phyloP scores from a whole-genome alignment of 2,329 filamentous ascomycete species.

The Hypoxylon sp. region DNA sequence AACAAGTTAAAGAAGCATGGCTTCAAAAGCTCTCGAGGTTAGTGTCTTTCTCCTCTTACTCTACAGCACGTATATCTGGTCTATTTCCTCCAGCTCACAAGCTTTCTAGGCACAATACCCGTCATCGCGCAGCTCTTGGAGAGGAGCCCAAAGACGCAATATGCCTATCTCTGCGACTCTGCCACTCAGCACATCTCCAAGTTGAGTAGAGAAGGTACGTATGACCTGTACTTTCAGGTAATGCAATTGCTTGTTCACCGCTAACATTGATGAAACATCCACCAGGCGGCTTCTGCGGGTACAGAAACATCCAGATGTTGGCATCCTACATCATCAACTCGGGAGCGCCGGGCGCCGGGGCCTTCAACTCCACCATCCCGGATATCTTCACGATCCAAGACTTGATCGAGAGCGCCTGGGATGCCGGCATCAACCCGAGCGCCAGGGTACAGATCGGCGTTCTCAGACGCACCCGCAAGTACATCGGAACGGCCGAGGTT shows the following conservation, averaged over 20 bases:
- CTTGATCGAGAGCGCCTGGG: slow-evolving; percentile 89
- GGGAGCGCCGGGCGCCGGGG: slow-evolving; percentile 68
- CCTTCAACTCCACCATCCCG: slow-evolving; percentile 75
- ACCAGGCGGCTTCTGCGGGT: slow-evolving; percentile 90
- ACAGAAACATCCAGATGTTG: slow-evolving; percentile 95
- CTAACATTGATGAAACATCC: background rate
- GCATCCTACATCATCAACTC: slow-evolving; percentile 81
- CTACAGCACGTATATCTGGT: background rate
- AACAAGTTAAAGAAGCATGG: slow-evolving; percentile 73
- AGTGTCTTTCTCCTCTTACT: slow-evolving; percentile 29
- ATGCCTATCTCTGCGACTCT: slow-evolving; percentile 85
- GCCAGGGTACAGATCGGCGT: slow-evolving; percentile 88
- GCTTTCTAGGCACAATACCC: slow-evolving; percentile 69
- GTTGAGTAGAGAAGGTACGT: slow-evolving; percentile 77
- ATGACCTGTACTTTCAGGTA: background rate
- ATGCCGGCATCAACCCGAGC: slow-evolving; percentile 81
- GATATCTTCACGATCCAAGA: slow-evolving; percentile 88
- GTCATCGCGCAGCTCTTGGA: slow-evolving; percentile 75
- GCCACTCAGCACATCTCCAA: slow-evolving; percentile 86
- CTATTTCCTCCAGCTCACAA: slow-evolving; percentile 57
- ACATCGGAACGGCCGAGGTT: slow-evolving; percentile 93
- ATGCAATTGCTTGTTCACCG: background rate
- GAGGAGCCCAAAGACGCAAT: slow-evolving; percentile 74
- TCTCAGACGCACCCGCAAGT: slow-evolving; percentile 90
- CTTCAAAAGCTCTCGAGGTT: slow-evolving; percentile 68